Percentiles rank a stretch among this genome's conserved stretches.
Evolutionary conservation across 179 eudicot species (phyloP).

Genomic region (Patellifolia procumbens): DNA sequence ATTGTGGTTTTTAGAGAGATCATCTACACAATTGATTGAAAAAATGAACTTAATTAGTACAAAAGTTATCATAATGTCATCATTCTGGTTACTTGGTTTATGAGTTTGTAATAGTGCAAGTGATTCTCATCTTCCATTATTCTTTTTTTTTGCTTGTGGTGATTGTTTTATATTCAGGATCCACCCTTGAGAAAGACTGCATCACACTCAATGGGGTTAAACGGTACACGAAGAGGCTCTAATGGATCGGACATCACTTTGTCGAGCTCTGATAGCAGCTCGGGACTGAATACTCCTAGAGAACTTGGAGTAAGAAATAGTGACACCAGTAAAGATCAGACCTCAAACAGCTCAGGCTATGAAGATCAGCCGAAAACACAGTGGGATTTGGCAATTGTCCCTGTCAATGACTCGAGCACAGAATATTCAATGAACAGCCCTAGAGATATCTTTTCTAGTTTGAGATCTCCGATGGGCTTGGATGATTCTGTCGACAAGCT

Average conservation of each 20-base stretch:
- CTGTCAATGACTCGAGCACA: conserved; percentile 54
- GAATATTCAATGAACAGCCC: conserved; percentile 66
- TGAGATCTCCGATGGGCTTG: conserved; percentile 45
- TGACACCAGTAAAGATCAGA: conserved; percentile 32
- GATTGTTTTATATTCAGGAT: conserved; percentile 40
- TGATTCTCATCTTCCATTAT: not conserved
- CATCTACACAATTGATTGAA: too few relatives aligned
- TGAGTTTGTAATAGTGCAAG: not conserved
- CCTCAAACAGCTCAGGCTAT: conserved; percentile 18
- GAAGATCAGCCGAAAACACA: conserved; percentile 46
- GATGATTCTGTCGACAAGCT: conserved; percentile 63
- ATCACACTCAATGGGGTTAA: conserved; percentile 41
- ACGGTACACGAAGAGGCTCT: conserved; percentile 52
- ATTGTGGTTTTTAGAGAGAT: conserved; percentile 3
- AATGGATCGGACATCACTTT: conserved; percentile 84
- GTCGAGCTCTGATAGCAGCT: conserved; percentile 77
- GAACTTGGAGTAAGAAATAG: conserved; percentile 42
- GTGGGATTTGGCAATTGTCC: conserved; percentile 66
- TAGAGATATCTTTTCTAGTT: conserved; percentile 43
- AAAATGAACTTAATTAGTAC: not conserved
- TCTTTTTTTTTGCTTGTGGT: conserved; percentile 7
- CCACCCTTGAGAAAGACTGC: conserved; percentile 45
- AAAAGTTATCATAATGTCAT: not conserved
- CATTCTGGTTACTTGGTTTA: not conserved
- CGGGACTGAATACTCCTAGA: conserved; percentile 66